Conservation (phyloP, 2,329 filamentous ascomycete species). For the Fusarium domesticum region DNA sequence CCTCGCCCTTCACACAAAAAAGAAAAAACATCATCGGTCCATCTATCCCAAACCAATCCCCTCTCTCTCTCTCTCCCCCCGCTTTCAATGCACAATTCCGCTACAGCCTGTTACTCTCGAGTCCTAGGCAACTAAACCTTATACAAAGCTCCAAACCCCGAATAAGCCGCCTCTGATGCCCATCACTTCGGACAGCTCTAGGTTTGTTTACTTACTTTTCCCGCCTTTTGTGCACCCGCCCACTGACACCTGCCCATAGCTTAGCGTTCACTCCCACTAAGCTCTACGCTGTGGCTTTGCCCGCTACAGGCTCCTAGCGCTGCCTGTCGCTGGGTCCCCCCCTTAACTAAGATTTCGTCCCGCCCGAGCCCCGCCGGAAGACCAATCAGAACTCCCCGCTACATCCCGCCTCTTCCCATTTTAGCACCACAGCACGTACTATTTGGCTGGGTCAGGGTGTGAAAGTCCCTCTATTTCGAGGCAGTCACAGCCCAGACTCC, state of each 20-base stretch:
- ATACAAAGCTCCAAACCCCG: too few relatives aligned
- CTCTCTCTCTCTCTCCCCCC: too few relatives aligned
- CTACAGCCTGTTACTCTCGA: too few relatives aligned
- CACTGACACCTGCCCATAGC: constrained; percentile 10
- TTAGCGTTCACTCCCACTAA: constrained; percentile 11
- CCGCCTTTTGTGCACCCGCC: neutral
- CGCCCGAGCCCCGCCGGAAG: constrained; percentile 10
- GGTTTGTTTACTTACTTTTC: constrained; percentile 16
- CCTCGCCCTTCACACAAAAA: too few relatives aligned
- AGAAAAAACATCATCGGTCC: too few relatives aligned
- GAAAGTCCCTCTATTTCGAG: neutral
- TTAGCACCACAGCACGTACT: constrained; percentile 4
- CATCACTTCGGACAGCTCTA: neutral
- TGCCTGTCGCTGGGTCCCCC: constrained; percentile 5
- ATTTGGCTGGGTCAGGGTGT: constrained; percentile 1
- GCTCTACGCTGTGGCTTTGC: neutral
- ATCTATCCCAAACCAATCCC: too few relatives aligned
- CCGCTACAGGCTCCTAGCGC: neutral
- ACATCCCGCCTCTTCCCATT: constrained; percentile 6
- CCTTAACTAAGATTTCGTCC: constrained; percentile 19
- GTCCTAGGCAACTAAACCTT: too few relatives aligned
- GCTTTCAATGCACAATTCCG: too few relatives aligned
- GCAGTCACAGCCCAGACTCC: neutral
- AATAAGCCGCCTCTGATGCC: too few relatives aligned
- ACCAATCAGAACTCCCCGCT: constrained; percentile 23